Evolutionary conservation across 75 land plant species (phyloP), one percentile per base, ranked within the genome.

Genomic region (Pseudotsuga menziesii): DNA sequence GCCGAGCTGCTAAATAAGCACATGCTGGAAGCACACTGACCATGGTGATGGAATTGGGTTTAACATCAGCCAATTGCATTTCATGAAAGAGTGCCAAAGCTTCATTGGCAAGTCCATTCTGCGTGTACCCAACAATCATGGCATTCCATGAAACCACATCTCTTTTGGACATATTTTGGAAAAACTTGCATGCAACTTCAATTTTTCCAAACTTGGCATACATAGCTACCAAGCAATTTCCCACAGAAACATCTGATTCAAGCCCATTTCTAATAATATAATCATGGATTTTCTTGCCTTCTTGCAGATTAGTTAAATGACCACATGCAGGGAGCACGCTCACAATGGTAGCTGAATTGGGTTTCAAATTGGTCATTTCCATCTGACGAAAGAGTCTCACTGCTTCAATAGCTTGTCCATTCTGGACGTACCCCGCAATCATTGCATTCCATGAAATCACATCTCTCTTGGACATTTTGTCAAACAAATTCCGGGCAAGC

Each of bases 101-200:
- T 35, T 82, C 83, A 2, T 19, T 7, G 5, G 80, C 73, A 26
- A 7, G 11, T 29, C 86, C 87, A 58, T 83, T 29, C 72, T 82
- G 84, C 20, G 85, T 85, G 78, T 81, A 86, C 39, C 85, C 90
- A 75, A 83, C 87, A 27, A 92, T 86, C 76, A 92, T 81, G 3
- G 94, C 80, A 71, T 84, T 86, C 92, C 90, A 92, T 52, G 90
- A 78, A n/a, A 85, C 85, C 76, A 87, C 83, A 78, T 89, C 85
- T 55, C 75, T 55, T 26, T 20, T 16, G 1, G 59, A 55, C 75
- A 91, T 78, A 20, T 75, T 77, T 16, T 85, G 6, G 32, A 94
- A 90, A 25, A 85, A 39, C 48, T 75, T 76, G 12, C 54, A 12
- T 11, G 12, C 54, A 48, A 48, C 54, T 11, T 48, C 54, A 9